phyloP scores from a whole-genome alignment of 768 basidiomycete genomes.

The Tulasnella sp. region DNA sequence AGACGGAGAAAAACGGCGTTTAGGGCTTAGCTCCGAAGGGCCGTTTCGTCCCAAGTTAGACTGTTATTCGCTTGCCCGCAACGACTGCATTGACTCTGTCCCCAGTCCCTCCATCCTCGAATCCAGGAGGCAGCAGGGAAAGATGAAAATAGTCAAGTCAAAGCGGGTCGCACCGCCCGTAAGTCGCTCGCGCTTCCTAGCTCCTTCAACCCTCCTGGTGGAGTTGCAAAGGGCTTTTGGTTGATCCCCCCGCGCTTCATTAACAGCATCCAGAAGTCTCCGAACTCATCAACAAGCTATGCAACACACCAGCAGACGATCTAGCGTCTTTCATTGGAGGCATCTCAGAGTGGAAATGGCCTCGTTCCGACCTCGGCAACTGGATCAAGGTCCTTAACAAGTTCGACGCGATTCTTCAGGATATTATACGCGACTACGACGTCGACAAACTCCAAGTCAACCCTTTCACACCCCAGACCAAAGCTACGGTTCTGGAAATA shows the following conservation, averaged over 20 bases:
- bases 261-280: conserved; percentile 71
- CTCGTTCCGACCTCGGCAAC: conserved; percentile 91
- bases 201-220: conserved; percentile 32
- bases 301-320: conserved; percentile 64
- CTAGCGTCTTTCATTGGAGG: conserved; percentile 61
- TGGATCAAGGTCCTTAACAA: conserved; percentile 97
- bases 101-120: conserved; percentile 11
- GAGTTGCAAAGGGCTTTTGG: conserved; percentile 22
- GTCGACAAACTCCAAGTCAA: conserved; percentile 80
- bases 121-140: conserved; percentile 6
- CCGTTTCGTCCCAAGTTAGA: conserved; percentile 12
- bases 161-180: conserved; percentile 79
- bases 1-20: conserved; percentile 7
- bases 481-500: conserved; percentile 73
- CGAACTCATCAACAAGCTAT: conserved; percentile 69
- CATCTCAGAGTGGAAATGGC: conserved; percentile 87
- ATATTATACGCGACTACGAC: conserved; percentile 76
- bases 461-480: conserved; percentile 69
- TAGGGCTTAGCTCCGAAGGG: conserved; percentile 7
- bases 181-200: conserved; percentile 38
- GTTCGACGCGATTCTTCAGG: conserved; percentile 85
- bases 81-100: conserved; percentile 9
- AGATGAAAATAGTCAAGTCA: conserved; percentile 74
- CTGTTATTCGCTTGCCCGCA: background rate
- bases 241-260: conserved; percentile 7